These are phyloP conservation scores for Yamadazyma diddensiae DNA, from an alignment of 1,139 yeast genomes.

Conservation along the genomic window DNA sequence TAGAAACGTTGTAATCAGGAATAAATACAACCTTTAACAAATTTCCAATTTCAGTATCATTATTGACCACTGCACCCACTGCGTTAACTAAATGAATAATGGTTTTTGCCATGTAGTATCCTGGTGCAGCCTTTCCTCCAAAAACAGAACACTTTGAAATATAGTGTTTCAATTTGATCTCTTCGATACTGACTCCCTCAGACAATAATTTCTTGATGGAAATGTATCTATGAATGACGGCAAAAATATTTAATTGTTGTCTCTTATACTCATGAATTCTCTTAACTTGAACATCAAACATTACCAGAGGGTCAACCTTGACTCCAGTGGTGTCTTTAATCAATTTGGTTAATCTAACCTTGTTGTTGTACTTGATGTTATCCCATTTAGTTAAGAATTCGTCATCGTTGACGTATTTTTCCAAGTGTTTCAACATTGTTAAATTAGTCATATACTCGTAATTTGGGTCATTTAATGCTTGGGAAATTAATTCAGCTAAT, in stretches of 20 bases:
- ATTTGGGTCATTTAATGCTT: conserved; percentile 60
- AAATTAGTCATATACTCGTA: conserved; percentile 70
- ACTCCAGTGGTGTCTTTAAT: conserved; percentile 67
- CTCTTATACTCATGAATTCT: conserved; percentile 95
- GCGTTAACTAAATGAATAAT: conserved; percentile 82
- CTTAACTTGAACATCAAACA: conserved; percentile 91
- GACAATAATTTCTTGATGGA: conserved; percentile 66
- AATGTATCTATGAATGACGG: conserved; percentile 80
- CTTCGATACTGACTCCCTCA: conserved; percentile 44
- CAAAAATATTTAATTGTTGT: conserved; percentile 89
- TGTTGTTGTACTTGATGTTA: conserved; percentile 66
- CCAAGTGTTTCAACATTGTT: conserved; percentile 64
- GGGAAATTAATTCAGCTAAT: conserved; percentile 67
- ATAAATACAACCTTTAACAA: conserved; percentile 81
- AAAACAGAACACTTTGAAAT: conserved; percentile 77
- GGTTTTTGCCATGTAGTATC: conserved; percentile 91
- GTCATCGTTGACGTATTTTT: conserved; percentile 63
- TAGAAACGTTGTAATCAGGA: conserved; percentile 91
- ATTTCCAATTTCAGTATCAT: conserved; percentile 70
- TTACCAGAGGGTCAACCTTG: conserved; percentile 67
- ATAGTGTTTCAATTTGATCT: conserved; percentile 58
- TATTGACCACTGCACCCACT: conserved; percentile 78
- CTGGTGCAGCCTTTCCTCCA: conserved; percentile 97
- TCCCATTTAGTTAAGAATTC: conserved; percentile 72
- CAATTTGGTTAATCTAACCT: conserved; percentile 64